Evolutionary conservation across 352 stramenopile species (phyloP), one percentile per base, ranked within the genome.

Genomic region (Globisporangium spinosum): DNA sequence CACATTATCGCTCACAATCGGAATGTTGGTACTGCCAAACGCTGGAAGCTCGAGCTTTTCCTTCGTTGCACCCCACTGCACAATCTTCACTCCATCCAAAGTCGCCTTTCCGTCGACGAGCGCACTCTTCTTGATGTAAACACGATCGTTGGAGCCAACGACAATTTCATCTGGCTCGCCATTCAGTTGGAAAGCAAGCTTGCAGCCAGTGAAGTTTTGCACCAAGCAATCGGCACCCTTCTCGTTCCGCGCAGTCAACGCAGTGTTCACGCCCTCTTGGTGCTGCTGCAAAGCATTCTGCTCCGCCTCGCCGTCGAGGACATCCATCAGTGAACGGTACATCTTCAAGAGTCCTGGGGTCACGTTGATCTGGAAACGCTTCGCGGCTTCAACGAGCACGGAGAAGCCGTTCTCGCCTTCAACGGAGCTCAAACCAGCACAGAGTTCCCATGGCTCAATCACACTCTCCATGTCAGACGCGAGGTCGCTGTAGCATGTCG

Each of bases 321-420:
- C 82, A 25, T 96, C 88, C 71, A 91, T 92, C 53, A 96, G 51
- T 13, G 83, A 80, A 57, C 82, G 82, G 35, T 94, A 91, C 13
- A 80, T 90, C 53, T 93, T 90, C 56, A 96, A 32, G 20, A 93
- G 70, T 40, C 79, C 83, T 3, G 84, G 82, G 12, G 84, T 89
- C 38, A 93, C 73, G 64, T 93, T 93, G 60, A 93, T 83, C 62
- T 93, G 84, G 68, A 93, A 90, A 13, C 79, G 78, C 65, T 86
- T 89, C 6, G 79, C 78, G 17, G 83, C 83, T 53, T 92, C 83
- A 29, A 88, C 73, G 45, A 90, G 70, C 17, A 85, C 72, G 17
- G 82, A 80, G 27, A 88, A 82, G 0, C 84, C 84, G 49, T 91
- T 90, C 54, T 89, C 80, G 35, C 79, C 83, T 64, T 77, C 68